Base-by-base conservation (phyloP, 257 asterid genomes). In the Capsicum baccatum region DNA sequence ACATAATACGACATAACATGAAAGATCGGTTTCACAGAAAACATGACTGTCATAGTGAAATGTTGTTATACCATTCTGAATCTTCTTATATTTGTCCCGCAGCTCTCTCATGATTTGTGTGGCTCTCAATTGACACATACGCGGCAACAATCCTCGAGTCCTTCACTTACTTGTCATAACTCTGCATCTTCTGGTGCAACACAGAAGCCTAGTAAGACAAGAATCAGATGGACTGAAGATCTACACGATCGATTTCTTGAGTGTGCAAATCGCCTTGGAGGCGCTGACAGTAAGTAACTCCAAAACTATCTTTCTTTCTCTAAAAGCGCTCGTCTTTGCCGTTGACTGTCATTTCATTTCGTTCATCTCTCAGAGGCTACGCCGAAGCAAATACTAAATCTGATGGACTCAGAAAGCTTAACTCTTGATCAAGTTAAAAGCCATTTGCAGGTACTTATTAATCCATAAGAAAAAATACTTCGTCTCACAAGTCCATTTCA, bases 391-490 rank as follows among this genome's bases (percentile, higher is more conserved):
- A 91, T 96, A 84, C 92, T 96, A 9, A 96, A 86, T 91, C 84
- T 96, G 88, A 96, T 96, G 99, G 95, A 91, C 21, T 83, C 93
- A 58, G 97, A 93, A 67, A 93, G 98, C 42, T 91, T 96, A 63
- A 94, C 98, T 56, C 94, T 96, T 82, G 92, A 92, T 87, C 99
- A 96, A 88, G 95, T 96, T 82, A 96, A 96, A 87, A 94, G 98
- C 90, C 99, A 96, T 91, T 87, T 96, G 85, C 99, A 96, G 97
- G 99, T 95, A 33, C 26, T 33, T 50, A 14, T 21, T 17, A 42
- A 8, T 70, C 26, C 79, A 70, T 42, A 16, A 17, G 55, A 69
- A 69, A 42, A 33, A 42, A 42, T 26, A 26, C 56, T 42, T 69
- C 16, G 79, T 69, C 50, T 52, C 44, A 74, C 44, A 50, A 19